Evolutionary conservation across 257 asterid genomes (phyloP).

Genomic region (Capsicum chinense): DNA sequence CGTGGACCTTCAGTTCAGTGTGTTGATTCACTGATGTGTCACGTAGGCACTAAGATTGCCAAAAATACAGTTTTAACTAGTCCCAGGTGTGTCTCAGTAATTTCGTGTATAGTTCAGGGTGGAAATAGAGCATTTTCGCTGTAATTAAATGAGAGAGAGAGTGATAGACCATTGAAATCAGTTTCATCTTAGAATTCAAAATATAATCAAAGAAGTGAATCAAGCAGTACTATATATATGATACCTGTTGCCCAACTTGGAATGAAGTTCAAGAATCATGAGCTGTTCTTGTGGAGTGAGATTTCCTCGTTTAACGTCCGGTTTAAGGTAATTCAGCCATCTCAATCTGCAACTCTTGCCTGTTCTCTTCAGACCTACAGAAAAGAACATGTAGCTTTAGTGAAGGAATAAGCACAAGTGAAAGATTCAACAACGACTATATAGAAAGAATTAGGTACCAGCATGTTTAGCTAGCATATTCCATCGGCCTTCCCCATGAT

Average conservation of each 20-base stretch:
- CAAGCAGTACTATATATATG: neutral
- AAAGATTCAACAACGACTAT: neutral
- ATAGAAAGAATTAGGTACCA: slow-evolving; percentile 28
- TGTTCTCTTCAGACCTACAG: slow-evolving; percentile 45
- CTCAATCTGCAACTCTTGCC: slow-evolving; percentile 55
- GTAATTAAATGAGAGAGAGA: too few relatives aligned
- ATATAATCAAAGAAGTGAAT: neutral
- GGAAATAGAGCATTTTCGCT: too few relatives aligned
- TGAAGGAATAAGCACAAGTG: neutral
- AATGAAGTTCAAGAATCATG: slow-evolving; percentile 48
- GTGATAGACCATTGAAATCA: too few relatives aligned
- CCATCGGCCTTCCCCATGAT: slow-evolving; percentile 54
- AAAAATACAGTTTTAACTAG: too few relatives aligned
- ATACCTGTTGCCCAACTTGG: slow-evolving; percentile 52
- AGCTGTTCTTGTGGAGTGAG: slow-evolving; percentile 45
- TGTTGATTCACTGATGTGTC: too few relatives aligned
- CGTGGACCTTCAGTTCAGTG: too few relatives aligned
- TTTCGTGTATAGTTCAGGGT: too few relatives aligned
- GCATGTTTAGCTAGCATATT: slow-evolving; percentile 43
- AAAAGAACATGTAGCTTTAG: neutral
- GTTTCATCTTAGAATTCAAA: neutral
- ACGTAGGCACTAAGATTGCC: too few relatives aligned
- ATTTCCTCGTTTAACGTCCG: slow-evolving; percentile 51
- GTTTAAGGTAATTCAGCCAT: slow-evolving; percentile 53
- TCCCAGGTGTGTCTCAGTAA: too few relatives aligned